A percentile compares a stretch with the other conserved stretches of the same genome.
Evolutionary conservation across 2,329 filamentous ascomycete genomes (phyloP).

Genomic region (Metarhizium guizhouense): DNA sequence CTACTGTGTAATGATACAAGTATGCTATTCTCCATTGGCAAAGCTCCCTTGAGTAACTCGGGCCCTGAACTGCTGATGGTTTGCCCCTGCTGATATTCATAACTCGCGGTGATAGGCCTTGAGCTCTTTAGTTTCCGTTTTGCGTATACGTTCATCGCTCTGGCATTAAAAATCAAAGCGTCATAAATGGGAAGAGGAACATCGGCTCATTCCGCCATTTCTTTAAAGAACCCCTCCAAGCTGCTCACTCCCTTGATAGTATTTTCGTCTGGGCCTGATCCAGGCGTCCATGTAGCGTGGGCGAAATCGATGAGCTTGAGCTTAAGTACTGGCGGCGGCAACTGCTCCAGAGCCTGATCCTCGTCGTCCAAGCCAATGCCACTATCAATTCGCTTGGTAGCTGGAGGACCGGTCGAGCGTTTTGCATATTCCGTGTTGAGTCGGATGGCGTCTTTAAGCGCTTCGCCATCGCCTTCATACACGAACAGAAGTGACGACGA

Average conservation of each 20-base stretch:
- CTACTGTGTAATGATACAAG: not conserved
- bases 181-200: not conserved
- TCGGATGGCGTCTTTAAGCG: slow-evolving; percentile 43
- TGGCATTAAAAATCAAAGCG: not conserved
- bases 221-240: slow-evolving; percentile 60
- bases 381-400: slow-evolving; percentile 43
- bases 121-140: not conserved
- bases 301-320: slow-evolving; percentile 96
- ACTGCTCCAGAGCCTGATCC: slow-evolving; percentile 35
- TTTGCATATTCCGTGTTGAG: slow-evolving; percentile 41
- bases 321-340: slow-evolving; percentile 57
- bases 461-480: slow-evolving; percentile 53
- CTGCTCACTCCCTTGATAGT: slow-evolving; percentile 64
- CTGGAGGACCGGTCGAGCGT: slow-evolving; percentile 19
- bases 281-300: slow-evolving; percentile 76
- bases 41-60: slow-evolving; percentile 3
- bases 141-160: not conserved
- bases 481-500: slow-evolving; percentile 54
- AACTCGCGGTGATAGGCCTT: not conserved
- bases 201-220: slow-evolving; percentile 37
- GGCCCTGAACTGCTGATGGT: not conserved
- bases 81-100: not conserved
- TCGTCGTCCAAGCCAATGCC: slow-evolving; percentile 42
- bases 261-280: slow-evolving; percentile 81
- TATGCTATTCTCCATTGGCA: not conserved